A percentile compares a stretch with the other conserved stretches of the same genome.
Conservation (phyloP, 495 filamentous ascomycete genomes). For the Penicillium turbatum region DNA sequence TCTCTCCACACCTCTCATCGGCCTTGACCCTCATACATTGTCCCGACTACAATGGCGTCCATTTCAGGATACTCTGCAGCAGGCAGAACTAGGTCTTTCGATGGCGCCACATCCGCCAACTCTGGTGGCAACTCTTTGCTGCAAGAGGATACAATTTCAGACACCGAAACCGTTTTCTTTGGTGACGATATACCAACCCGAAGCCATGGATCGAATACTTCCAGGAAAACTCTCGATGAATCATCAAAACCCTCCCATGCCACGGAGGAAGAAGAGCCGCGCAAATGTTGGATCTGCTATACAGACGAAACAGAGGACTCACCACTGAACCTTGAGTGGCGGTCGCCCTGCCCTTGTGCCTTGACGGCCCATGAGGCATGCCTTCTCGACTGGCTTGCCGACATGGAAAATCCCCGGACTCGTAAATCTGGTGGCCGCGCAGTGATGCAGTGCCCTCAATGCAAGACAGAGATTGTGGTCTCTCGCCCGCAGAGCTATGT, state of each 20-base stretch:
- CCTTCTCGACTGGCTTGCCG: constrained; percentile 84
- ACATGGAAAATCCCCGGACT: constrained; percentile 61
- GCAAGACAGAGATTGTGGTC: constrained; percentile 74
- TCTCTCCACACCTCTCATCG: neutral
- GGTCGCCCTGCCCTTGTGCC: constrained; percentile 81
- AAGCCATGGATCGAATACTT: constrained; percentile 8
- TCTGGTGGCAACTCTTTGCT: constrained; percentile 14
- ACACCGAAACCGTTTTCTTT: constrained; percentile 42
- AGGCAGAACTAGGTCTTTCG: constrained; percentile 30
- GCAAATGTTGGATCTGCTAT: constrained; percentile 92
- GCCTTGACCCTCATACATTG: neutral
- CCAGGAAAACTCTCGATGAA: constrained; percentile 15
- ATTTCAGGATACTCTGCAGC: constrained; percentile 31
- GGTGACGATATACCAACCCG: constrained; percentile 32
- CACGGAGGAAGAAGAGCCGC: constrained; percentile 42
- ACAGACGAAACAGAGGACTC: constrained; percentile 75
- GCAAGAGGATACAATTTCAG: constrained; percentile 4
- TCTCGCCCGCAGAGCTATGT: constrained; percentile 65
- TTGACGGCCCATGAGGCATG: constrained; percentile 88
- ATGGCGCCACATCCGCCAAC: constrained; percentile 26
- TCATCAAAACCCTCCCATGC: constrained; percentile 14
- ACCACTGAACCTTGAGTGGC: constrained; percentile 66
- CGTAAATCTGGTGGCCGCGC: constrained; percentile 43
- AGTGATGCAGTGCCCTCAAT: constrained; percentile 79
- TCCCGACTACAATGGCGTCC: constrained; percentile 33